A percentile compares a stretch with the other conserved stretches of the same genome.
phyloP scores from a whole-genome alignment of 2,329 filamentous ascomycete genomes.

The Trichophyton simii region DNA sequence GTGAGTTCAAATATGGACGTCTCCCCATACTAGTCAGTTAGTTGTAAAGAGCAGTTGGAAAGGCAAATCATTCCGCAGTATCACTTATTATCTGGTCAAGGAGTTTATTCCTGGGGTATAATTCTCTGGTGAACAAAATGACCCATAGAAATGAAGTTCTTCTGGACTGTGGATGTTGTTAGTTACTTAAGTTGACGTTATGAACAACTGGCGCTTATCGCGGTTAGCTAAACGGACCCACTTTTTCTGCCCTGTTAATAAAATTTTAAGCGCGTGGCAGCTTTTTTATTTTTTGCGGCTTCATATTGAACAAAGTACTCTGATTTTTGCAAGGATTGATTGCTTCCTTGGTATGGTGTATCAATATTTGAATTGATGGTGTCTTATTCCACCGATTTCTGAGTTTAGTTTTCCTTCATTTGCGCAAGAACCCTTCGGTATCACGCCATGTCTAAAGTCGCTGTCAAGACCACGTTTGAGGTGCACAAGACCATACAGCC shows the following conservation, averaged over 20 bases:
- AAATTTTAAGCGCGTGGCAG: background rate
- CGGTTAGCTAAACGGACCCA: conserved; percentile 19
- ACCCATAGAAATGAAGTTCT: background rate
- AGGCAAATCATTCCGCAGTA: background rate
- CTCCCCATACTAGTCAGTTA: conserved; percentile 28
- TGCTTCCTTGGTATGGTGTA: background rate
- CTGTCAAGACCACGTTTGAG: conserved; percentile 77
- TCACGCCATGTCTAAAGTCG: conserved; percentile 38
- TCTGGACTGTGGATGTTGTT: background rate
- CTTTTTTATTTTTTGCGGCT: background rate
- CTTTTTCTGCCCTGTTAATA: conserved; percentile 14
- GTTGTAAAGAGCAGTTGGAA: background rate
- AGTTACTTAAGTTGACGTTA: background rate
- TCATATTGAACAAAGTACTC: background rate
- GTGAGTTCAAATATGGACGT: conserved; percentile 33
- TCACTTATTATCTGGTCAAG: background rate
- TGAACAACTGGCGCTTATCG: conserved; percentile 10
- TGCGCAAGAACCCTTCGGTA: background rate
- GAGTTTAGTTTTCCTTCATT: too few species aligned
- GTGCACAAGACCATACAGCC: conserved; percentile 71
- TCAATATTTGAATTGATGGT: background rate
- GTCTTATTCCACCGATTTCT: background rate
- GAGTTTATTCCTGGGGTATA: too few species aligned
- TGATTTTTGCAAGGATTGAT: background rate
- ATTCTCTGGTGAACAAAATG: background rate